Evolutionary conservation across 192 early-diverging fungal species (phyloP).

Genomic region (Dissophora ornata): DNA sequence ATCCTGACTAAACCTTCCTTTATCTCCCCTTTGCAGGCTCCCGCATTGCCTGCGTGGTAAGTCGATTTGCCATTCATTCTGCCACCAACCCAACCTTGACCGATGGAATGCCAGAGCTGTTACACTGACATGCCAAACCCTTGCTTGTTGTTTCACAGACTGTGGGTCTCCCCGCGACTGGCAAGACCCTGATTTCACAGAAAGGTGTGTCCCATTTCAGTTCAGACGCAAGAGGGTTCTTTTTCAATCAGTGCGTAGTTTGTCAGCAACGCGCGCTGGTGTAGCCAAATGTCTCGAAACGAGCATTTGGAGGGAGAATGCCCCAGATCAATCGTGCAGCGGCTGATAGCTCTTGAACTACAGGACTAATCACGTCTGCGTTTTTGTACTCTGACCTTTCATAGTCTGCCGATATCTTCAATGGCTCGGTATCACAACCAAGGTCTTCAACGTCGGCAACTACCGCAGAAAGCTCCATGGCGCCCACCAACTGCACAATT

Average conservation of each 20-base stretch:
- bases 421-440: slow-evolving; percentile 94
- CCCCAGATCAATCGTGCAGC: no score
- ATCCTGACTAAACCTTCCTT: no score
- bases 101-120: no score
- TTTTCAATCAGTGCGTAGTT: no score
- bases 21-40: slow-evolving; percentile 31
- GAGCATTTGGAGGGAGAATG: no score
- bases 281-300: no score
- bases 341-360: no score
- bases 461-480: slow-evolving; percentile 94
- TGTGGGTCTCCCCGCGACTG: slow-evolving; percentile 92
- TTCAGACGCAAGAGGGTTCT: no score
- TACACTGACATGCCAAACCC: no score
- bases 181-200: slow-evolving; percentile 96
- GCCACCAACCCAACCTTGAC: no score
- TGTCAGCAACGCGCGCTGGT: no score
- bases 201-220: slow-evolving; percentile 73
- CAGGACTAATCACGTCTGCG: slow-evolving; percentile 1
- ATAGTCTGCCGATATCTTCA: slow-evolving; percentile 90
- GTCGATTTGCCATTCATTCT: neutral
- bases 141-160: slow-evolving; percentile 64
- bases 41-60: slow-evolving; percentile 63
- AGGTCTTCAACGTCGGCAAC: slow-evolving; percentile 98
- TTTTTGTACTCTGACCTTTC: slow-evolving; percentile 5
- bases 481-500: slow-evolving; percentile 81